These are phyloP conservation scores for Clarireedia paspali DNA, from an alignment of 2,329 filamentous ascomycete species.

Conservation along the genomic window DNA sequence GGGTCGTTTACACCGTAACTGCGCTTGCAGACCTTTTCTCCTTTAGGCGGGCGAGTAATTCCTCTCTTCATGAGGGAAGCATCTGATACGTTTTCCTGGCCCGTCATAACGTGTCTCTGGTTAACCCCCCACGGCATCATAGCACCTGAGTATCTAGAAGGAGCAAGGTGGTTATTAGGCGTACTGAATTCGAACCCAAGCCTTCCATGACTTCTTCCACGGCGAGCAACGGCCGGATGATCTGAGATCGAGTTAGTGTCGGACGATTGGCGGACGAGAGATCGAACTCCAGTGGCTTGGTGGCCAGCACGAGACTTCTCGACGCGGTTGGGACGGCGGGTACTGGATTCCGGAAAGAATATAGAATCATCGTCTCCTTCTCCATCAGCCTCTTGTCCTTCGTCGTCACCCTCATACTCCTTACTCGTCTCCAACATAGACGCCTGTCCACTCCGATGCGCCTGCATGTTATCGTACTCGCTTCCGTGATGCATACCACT, in stretches of 20 bases:
- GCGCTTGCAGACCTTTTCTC: slow-evolving; percentile 18
- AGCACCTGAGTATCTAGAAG: slow-evolving; percentile 20
- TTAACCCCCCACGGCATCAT: slow-evolving; percentile 17
- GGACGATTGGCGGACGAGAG: background rate
- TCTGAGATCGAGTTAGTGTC: background rate
- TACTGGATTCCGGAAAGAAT: background rate
- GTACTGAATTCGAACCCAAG: background rate
- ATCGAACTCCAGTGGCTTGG: background rate
- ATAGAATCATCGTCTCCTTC: background rate
- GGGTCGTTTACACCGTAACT: slow-evolving; percentile 27
- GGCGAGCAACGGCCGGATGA: background rate
- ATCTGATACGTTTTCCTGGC: slow-evolving; percentile 15
- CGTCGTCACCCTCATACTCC: background rate
- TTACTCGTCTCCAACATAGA: no score
- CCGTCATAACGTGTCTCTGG: slow-evolving; percentile 13
- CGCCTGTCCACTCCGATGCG: background rate
- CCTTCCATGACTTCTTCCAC: background rate
- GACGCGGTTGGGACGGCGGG: background rate
- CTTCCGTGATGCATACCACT: background rate
- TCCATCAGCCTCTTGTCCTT: background rate
- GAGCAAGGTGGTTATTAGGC: slow-evolving; percentile 6
- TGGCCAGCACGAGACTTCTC: background rate
- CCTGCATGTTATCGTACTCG: background rate
- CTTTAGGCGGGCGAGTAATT: slow-evolving; percentile 11
- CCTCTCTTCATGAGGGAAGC: slow-evolving; percentile 23